Evolutionary conservation across 345 rosid species (phyloP).

Genomic region (Brassica rapa): DNA sequence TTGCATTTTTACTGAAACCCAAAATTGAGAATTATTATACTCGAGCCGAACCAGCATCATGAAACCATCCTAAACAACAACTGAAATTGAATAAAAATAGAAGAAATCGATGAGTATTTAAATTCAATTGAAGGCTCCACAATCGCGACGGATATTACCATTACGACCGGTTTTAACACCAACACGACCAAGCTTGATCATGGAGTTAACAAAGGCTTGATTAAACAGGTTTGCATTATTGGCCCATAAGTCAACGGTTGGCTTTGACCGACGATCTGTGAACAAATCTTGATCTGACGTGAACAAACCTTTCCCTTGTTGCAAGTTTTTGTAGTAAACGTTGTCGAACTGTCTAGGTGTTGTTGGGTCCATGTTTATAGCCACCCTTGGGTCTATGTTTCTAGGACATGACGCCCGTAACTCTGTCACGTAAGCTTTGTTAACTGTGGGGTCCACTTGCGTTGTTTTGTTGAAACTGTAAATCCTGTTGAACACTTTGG

Average conservation of each 20-base stretch:
- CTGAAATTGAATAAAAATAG: neutral
- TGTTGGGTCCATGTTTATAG: conserved; percentile 78
- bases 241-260: conserved; percentile 68
- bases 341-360: conserved; percentile 72
- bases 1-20: conserved; percentile 9
- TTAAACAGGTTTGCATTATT: conserved; percentile 44
- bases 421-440: conserved; percentile 58
- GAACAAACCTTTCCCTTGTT: conserved; percentile 69
- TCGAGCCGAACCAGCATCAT: conserved; percentile 1
- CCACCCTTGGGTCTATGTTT: conserved; percentile 65
- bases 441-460: conserved; percentile 64
- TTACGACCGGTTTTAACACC: conserved; percentile 62
- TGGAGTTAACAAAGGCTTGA: conserved; percentile 57
- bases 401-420: conserved; percentile 63
- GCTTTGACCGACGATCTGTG: conserved; percentile 57
- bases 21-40: conserved; percentile 16
- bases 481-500: conserved; percentile 55
- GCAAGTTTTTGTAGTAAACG: conserved; percentile 65
- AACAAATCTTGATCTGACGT: conserved; percentile 77
- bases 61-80: conserved; percentile 5
- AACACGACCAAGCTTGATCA: conserved; percentile 70
- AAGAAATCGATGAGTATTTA: neutral
- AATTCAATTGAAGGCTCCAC: conserved; percentile 53
- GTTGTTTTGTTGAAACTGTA: conserved; percentile 56
- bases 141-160: conserved; percentile 67